Evolutionary conservation across 192 early-diverging fungal species (phyloP).

Genomic region (Kappamyces sp.): DNA sequence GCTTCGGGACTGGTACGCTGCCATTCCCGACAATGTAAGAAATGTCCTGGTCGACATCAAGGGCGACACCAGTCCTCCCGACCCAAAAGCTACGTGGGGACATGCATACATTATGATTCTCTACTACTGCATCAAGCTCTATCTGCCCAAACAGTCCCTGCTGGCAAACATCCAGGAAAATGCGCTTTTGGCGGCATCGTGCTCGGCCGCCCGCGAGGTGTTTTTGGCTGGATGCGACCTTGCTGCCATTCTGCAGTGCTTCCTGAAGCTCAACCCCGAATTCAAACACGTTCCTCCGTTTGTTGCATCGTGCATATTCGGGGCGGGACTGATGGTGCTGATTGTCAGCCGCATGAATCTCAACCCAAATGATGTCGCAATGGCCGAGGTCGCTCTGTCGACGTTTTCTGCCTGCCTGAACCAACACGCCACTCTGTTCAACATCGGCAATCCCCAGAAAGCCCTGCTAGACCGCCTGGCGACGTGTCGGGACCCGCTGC

Average conservation of each 20-base stretch:
- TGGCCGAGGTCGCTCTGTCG: conserved; percentile 3
- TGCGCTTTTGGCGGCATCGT: conserved; percentile 8
- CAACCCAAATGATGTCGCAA: conserved; percentile 1
- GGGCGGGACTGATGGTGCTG: background rate
- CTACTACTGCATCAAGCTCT: conserved; percentile 13
- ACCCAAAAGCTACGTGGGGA: conserved; percentile 11
- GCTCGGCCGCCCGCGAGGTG: background rate
- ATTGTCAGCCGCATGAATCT: conserved; percentile 13
- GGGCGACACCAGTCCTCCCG: background rate
- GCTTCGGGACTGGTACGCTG: conserved; percentile 10
- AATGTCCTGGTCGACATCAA: conserved; percentile 8
- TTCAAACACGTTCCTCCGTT: conserved; percentile 10
- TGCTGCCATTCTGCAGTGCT: conserved; percentile 14
- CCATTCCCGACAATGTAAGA: background rate
- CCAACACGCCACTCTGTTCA: conserved; percentile 2
- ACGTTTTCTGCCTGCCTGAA: background rate
- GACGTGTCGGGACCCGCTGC: conserved; percentile 12
- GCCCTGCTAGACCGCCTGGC: conserved; percentile 1
- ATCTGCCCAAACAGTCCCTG: background rate
- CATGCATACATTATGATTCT: conserved; percentile 11
- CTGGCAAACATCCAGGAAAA: conserved; percentile 8
- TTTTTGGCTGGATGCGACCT: conserved; percentile 12
- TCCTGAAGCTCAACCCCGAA: conserved; percentile 14
- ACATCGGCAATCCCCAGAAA: conserved; percentile 2
- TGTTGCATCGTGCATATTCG: conserved; percentile 9